Percentiles rank a stretch among this genome's conserved stretches.
Evolutionary conservation across 1,139 yeast species (phyloP).

Genomic region (Candida neerlandica): DNA sequence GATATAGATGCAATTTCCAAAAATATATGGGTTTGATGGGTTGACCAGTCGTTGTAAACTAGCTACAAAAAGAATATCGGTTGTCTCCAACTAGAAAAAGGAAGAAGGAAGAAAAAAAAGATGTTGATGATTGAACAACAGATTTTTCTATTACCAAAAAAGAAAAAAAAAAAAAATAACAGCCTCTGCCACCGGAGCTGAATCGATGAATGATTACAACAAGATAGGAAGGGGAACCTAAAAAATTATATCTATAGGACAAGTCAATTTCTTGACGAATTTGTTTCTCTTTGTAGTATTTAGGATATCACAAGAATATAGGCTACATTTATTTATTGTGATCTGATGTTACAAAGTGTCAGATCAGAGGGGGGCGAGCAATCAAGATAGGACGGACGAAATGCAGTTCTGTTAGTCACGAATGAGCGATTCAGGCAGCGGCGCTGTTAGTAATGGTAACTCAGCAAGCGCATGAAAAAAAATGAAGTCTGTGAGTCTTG

Average conservation of each 20-base stretch:
- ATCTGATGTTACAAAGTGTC: too few relatives aligned
- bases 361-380: too few relatives aligned
- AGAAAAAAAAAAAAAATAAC: neutral
- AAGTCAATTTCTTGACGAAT: too few relatives aligned
- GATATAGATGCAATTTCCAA: neutral
- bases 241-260: neutral
- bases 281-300: too few relatives aligned
- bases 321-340: too few relatives aligned
- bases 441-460: too few relatives aligned
- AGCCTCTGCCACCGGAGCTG: neutral
- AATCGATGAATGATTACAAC: neutral
- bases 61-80: neutral
- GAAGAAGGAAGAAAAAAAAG: neutral
- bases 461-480: too few relatives aligned
- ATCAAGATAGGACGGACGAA: too few relatives aligned
- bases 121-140: conserved; percentile 2
- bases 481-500: too few relatives aligned
- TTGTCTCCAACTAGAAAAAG: neutral
- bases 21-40: neutral
- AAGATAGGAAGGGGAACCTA: neutral
- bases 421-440: too few relatives aligned
- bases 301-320: too few relatives aligned
- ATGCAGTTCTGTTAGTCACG: too few relatives aligned
- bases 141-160: neutral
- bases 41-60: neutral